A percentile compares a stretch with the other conserved stretches of the same genome.
phyloP scores from a whole-genome alignment of 1,139 yeast species.

The Yamadazyma mexicana region DNA sequence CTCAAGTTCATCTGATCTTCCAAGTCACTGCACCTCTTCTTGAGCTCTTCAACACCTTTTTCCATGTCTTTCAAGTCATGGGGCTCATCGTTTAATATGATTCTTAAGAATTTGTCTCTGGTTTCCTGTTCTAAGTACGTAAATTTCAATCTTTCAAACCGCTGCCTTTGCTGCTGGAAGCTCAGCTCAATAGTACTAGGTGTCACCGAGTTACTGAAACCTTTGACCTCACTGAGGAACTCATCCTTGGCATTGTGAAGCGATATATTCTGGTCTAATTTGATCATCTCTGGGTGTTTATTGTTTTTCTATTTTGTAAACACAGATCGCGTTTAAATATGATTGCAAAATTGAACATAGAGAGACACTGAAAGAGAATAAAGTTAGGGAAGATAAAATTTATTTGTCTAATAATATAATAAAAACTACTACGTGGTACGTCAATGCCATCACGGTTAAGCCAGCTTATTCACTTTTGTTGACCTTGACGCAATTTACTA shows the following conservation, averaged over 20 bases:
- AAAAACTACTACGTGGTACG: no score
- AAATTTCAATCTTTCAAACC: conserved; percentile 54
- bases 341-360: background rate
- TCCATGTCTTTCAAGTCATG: conserved; percentile 7
- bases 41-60: conserved; percentile 19
- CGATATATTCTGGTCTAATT: conserved; percentile 8
- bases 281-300: conserved; percentile 4
- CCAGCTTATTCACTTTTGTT: conserved; percentile 10
- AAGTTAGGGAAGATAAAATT: background rate
- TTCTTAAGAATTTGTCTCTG: conserved; percentile 57
- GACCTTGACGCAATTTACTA: conserved; percentile 35
- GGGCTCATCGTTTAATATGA: conserved; percentile 14
- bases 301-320: background rate
- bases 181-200: conserved; percentile 34
- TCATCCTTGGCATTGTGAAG: conserved; percentile 13
- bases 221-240: conserved; percentile 14
- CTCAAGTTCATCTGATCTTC: conserved; percentile 16
- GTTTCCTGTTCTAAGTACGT: conserved; percentile 69
- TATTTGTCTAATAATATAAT: background rate
- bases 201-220: conserved; percentile 10
- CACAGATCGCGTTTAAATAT: background rate
- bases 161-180: conserved; percentile 33
- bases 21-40: conserved; percentile 9
- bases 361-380: background rate
- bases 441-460: background rate